Evolutionary conservation across 495 filamentous ascomycete species (phyloP), one percentile per base, ranked within the genome.

Genomic region (Daldinia loculata): DNA sequence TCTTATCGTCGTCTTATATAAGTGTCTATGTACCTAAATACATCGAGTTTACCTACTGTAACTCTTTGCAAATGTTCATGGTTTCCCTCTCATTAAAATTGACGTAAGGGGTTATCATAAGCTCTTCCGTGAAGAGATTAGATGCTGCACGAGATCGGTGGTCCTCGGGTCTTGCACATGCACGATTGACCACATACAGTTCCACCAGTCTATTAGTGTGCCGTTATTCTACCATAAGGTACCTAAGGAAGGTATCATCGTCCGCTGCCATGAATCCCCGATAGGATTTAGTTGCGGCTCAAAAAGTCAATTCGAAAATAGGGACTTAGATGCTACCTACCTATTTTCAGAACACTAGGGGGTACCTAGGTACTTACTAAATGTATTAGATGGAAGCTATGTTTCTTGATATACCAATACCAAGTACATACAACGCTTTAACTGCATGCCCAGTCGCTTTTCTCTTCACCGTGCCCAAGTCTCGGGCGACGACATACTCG

Each of bases 201-300:
- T 45, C 7, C 41, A 45, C 41, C 41, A 45, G n/a, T 45, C n/a
- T 45, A 45, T 19, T 45, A 45, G 41, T 45, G 6, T 22, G n/a
- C 39, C n/a, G n/a, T 43, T 19, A 43, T 17, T 45, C 17, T 24
- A 24, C 7, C 8, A 12, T 24, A 48, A n/a, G n/a, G 8, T 48
- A 32, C 30, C 30, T 32, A 9, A 34, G 9, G 32, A 30, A 24
- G 8, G 19, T 48, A 48, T 24, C 43, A 48, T 48, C 43, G 43
- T 22, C 43, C 43, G 8, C 8, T 48, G 6, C 8, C 17, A 48
- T 7, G 15, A 11, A 22, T 48, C 43, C 19, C 43, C 43, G 43
- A 48, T 48, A 48, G 24, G 43, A 48, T 48, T 48, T 52, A 52
- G 26, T 29, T 52, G 50, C 50, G 50, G 50, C 50, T 53, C 50